Evolutionary conservation across 805 yeast genomes (phyloP).

Genomic region (Candida montana): DNA sequence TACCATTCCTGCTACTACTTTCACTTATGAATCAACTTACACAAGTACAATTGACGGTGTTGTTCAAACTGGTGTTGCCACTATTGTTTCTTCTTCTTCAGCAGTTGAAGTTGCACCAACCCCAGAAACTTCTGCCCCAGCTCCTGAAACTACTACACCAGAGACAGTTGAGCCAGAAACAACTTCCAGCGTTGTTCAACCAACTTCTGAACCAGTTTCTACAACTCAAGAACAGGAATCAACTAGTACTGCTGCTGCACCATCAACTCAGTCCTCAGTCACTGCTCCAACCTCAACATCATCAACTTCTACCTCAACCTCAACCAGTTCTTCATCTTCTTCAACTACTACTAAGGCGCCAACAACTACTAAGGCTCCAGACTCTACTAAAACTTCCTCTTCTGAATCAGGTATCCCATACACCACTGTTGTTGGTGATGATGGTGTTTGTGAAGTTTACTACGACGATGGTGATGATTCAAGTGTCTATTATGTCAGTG

Average conservation of each 20-base stretch:
- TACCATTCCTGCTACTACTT: slow-evolving; percentile 23
- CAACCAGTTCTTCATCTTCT: slow-evolving; percentile 6
- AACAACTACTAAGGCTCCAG: slow-evolving; percentile 13
- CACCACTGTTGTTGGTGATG: slow-evolving; percentile 17
- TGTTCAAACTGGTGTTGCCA: slow-evolving; percentile 17
- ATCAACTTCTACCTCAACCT: slow-evolving; percentile 3
- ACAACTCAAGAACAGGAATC: slow-evolving; percentile 1
- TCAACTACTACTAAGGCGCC: slow-evolving; percentile 7
- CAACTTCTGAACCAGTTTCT: neutral
- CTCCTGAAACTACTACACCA: slow-evolving; percentile 2
- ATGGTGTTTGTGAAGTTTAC: slow-evolving; percentile 26
- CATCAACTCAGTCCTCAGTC: neutral
- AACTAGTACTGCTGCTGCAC: slow-evolving; percentile 1
- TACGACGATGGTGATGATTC: slow-evolving; percentile 18
- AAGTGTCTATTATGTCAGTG: slow-evolving; percentile 21
- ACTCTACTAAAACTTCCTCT: slow-evolving; percentile 1
- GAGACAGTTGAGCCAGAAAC: slow-evolving; percentile 1
- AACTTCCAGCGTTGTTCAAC: neutral
- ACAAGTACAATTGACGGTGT: slow-evolving; percentile 20
- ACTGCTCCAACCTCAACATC: slow-evolving; percentile 5
- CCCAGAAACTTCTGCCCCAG: neutral
- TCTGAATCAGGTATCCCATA: slow-evolving; percentile 14
- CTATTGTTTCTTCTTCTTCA: slow-evolving; percentile 6
- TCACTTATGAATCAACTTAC: slow-evolving; percentile 9
- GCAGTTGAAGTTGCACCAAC: slow-evolving; percentile 6